Evolutionary conservation across 2,329 filamentous ascomycete genomes (phyloP), one percentile per base, ranked within the genome.

Genomic region (Tricladium varicosporioides): DNA sequence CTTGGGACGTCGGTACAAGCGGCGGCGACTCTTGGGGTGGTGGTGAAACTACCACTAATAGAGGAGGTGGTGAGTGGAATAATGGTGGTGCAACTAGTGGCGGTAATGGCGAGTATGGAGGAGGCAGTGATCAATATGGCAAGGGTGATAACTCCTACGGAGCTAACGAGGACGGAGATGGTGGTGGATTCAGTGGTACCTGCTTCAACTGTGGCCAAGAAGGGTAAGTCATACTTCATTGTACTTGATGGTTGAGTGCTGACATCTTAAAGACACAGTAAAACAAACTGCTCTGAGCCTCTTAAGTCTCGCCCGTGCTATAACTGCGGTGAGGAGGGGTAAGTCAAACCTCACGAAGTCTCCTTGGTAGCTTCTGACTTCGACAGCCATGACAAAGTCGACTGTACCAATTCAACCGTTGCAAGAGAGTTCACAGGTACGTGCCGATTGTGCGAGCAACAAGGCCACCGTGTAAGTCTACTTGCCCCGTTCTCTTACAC

Each of bases 291-390:
- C 36, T 58, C 63, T 27, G 58, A 65, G 27, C 65, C 65, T 13
- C 56, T 60, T 11, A 65, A 62, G 51, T 46, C 61, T 33, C 44
- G 65, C n/a, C 31, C 55, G 43, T 67, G 63, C 46, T 65, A 54
- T 65, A 89, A 88, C 72, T 89, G 86, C 63, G 84, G 84, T 16
- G 71, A 80, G 43, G 81, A 84, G 52, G 86, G 84, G 78, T 59
- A 72, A 75, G 60, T 75, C 79, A 83, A 3, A 84, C 16, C 36
- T 52, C 51, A 54, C 42, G 57, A 60, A 65, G 59, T 67, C 50
- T 19, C 15, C 36, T 40, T 40, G 36, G 9, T 48, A 15, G 22
- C 13, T 27, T 4, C 7, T 27, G 7, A 27, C 22, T 27, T 27
- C 22, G 22, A 51, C 54, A 80, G 84, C 13, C 85, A 88, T 75